Conservation (phyloP, 768 basidiomycete species). For the Phylloporus sp. region DNA sequence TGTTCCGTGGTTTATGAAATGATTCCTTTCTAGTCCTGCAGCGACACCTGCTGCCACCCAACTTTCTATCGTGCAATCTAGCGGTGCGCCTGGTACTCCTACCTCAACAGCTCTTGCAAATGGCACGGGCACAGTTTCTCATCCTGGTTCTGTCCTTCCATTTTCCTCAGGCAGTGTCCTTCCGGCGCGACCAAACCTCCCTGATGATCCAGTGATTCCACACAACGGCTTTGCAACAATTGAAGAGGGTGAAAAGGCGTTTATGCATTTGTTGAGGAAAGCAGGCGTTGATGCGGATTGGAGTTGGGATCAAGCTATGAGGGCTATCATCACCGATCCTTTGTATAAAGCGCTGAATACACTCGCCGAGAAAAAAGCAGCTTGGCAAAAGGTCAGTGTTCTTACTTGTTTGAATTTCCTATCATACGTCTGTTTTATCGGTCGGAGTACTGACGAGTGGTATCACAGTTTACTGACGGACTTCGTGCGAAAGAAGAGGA, state of each 20-base stretch:
- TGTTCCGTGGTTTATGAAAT: neutral
- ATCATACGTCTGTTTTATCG: neutral
- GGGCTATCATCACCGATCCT: constrained; percentile 97
- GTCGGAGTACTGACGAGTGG: constrained; percentile 6
- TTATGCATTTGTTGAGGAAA: constrained; percentile 83
- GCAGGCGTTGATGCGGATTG: constrained; percentile 87
- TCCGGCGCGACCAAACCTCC: constrained; percentile 74
- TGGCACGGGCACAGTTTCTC: constrained; percentile 42
- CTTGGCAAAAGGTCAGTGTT: constrained; percentile 81
- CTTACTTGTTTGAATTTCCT: neutral
- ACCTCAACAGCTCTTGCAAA: constrained; percentile 43
- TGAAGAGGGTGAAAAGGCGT: constrained; percentile 93
- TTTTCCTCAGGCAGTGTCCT: constrained; percentile 56
- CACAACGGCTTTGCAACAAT: constrained; percentile 83
- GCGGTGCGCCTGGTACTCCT: constrained; percentile 38
- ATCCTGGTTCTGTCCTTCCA: constrained; percentile 57
- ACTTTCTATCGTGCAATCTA: constrained; percentile 40
- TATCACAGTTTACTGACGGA: constrained; percentile 60
- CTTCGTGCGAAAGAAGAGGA: constrained; percentile 81
- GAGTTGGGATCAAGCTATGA: constrained; percentile 99
- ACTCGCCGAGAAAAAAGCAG: constrained; percentile 89
- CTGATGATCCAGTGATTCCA: constrained; percentile 85
- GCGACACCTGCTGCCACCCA: constrained; percentile 43
- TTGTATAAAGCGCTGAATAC: constrained; percentile 92
- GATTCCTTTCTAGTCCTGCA: constrained; percentile 20